A percentile compares a stretch with the other conserved stretches of the same genome.
These are phyloP conservation scores for Amanita exitialis DNA, from an alignment of 768 basidiomycete species.

Conservation along the genomic window DNA sequence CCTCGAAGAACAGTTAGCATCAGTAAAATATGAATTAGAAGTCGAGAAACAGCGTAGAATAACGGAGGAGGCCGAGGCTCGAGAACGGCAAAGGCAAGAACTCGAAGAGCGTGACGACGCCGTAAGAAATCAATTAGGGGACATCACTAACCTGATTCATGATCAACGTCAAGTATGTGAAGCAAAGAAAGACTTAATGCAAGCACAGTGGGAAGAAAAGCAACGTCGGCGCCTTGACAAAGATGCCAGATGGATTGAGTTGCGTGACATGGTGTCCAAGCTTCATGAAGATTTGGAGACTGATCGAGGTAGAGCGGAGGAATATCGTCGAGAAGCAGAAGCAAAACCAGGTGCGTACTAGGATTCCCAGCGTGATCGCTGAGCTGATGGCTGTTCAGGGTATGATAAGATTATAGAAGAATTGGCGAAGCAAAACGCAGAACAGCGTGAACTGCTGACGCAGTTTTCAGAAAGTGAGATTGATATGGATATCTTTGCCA, in stretches of 20 bases:
- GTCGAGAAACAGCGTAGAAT: slow-evolving; percentile 47
- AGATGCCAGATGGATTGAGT: slow-evolving; percentile 42
- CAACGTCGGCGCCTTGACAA: slow-evolving; percentile 46
- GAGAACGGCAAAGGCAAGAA: slow-evolving; percentile 51
- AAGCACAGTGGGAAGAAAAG: slow-evolving; percentile 58
- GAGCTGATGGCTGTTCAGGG: slow-evolving; percentile 24
- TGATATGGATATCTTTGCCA: neutral
- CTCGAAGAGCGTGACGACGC: slow-evolving; percentile 50
- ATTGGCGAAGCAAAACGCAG: slow-evolving; percentile 45
- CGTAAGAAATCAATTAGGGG: slow-evolving; percentile 49
- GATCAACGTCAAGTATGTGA: slow-evolving; percentile 53
- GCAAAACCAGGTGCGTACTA: slow-evolving; percentile 42
- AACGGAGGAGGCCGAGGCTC: slow-evolving; percentile 51
- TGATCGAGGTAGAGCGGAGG: slow-evolving; percentile 40
- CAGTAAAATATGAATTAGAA: slow-evolving; percentile 48
- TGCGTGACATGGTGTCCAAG: slow-evolving; percentile 52
- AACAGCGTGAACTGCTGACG: slow-evolving; percentile 47
- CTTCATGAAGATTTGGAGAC: slow-evolving; percentile 46
- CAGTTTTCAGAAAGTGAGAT: slow-evolving; percentile 48
- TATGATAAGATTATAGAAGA: slow-evolving; percentile 53
- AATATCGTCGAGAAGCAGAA: slow-evolving; percentile 41
- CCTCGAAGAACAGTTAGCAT: slow-evolving; percentile 54
- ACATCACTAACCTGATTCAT: slow-evolving; percentile 66
- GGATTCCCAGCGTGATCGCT: slow-evolving; percentile 7
- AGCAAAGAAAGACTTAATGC: slow-evolving; percentile 48